These are phyloP conservation scores for Holtermannia corniformis DNA, from an alignment of 768 basidiomycete genomes.

Conservation along the genomic window DNA sequence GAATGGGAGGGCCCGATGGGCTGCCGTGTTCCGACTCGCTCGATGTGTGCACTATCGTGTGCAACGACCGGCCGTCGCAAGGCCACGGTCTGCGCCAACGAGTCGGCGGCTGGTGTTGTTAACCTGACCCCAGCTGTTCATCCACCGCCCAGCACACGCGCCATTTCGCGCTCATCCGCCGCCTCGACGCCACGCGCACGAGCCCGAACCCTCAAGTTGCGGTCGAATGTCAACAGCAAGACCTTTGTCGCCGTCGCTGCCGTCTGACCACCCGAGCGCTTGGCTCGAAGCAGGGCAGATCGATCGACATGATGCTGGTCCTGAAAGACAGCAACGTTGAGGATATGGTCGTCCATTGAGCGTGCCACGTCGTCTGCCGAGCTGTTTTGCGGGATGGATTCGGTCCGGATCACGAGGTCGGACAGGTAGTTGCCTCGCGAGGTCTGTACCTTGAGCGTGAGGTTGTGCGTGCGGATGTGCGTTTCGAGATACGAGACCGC, in stretches of 20 bases:
- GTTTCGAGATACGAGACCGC: slow-evolving; percentile 68
- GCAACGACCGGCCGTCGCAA: too few relatives aligned
- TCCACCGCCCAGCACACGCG: slow-evolving; percentile 48
- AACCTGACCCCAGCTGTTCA: too few relatives aligned
- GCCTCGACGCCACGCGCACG: slow-evolving; percentile 75
- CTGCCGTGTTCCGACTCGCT: too few relatives aligned
- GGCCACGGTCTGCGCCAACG: too few relatives aligned
- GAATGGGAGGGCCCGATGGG: too few relatives aligned
- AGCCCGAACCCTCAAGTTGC: slow-evolving; percentile 86
- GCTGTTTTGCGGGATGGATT: slow-evolving; percentile 54
- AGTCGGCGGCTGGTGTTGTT: too few relatives aligned
- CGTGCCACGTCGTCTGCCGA: slow-evolving; percentile 46
- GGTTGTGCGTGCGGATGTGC: slow-evolving; percentile 62
- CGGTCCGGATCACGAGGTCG: slow-evolving; percentile 69
- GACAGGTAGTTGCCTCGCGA: slow-evolving; percentile 87
- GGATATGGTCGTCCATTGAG: slow-evolving; percentile 90
- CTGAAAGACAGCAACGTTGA: slow-evolving; percentile 88
- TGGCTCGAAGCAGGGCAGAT: slow-evolving; percentile 55
- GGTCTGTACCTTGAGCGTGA: slow-evolving; percentile 86
- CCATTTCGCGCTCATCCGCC: slow-evolving; percentile 77
- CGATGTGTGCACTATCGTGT: too few relatives aligned
- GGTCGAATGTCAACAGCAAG: slow-evolving; percentile 78
- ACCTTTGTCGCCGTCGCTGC: slow-evolving; percentile 55
- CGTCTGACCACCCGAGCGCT: slow-evolving; percentile 12
- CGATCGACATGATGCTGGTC: slow-evolving; percentile 85